Conservation (phyloP, 179 eudicot species). For the Heliamphora pulchella region DNA sequence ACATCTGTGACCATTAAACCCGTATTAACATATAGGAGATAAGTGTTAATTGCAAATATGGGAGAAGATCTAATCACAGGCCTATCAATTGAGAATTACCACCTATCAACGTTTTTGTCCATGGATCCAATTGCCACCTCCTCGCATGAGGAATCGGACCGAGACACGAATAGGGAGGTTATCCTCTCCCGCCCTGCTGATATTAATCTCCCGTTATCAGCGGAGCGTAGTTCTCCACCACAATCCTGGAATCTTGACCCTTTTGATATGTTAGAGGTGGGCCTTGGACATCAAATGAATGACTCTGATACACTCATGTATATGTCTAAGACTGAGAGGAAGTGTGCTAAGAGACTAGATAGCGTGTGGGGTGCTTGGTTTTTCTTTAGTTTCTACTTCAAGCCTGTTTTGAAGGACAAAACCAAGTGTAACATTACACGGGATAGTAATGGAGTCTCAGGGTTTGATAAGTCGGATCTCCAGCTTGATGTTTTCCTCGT, state of each 20-base stretch:
- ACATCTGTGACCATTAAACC: background rate
- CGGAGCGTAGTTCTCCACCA: constrained; percentile 59
- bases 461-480: constrained; percentile 53
- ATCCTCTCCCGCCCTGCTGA: constrained; percentile 61
- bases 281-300: constrained; percentile 50
- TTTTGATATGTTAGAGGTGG: constrained; percentile 68
- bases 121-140: constrained; percentile 57
- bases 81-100: constrained; percentile 55
- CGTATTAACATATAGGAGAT: background rate
- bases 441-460: constrained; percentile 46
- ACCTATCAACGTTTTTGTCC: constrained; percentile 62
- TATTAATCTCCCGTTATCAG: constrained; percentile 67
- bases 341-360: constrained; percentile 67
- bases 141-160: constrained; percentile 50
- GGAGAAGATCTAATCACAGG: constrained; percentile 60
- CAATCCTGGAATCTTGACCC: constrained; percentile 54
- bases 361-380: constrained; percentile 84
- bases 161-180: constrained; percentile 49
- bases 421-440: constrained; percentile 40
- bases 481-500: constrained; percentile 62
- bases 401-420: constrained; percentile 62
- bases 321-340: constrained; percentile 47
- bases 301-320: constrained; percentile 46
- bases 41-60: constrained; percentile 21
- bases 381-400: constrained; percentile 73